A percentile compares a stretch with the other conserved stretches of the same genome.
Evolutionary conservation across 768 basidiomycete genomes (phyloP).

Genomic region (Leccinum aurantiacum): DNA sequence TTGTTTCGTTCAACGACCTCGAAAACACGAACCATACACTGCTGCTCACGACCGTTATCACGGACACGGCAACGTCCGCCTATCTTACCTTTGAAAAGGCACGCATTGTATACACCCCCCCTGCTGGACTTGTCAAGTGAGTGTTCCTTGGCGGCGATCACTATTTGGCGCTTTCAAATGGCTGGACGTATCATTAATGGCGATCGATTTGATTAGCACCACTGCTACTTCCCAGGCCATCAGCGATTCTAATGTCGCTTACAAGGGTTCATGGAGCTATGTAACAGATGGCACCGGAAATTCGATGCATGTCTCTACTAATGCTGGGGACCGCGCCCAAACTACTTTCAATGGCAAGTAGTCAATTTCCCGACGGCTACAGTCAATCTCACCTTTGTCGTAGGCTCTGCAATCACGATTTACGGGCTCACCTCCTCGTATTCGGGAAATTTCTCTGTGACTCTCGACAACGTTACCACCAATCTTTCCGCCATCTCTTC

Average conservation of each 20-base stretch:
- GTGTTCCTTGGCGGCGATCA: slow-evolving; percentile 18
- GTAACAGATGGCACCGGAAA: slow-evolving; percentile 31
- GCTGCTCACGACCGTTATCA: slow-evolving; percentile 49
- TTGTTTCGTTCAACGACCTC: slow-evolving; percentile 51
- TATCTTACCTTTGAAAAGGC: slow-evolving; percentile 60
- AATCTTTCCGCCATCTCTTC: slow-evolving; percentile 52
- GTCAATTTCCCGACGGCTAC: neutral
- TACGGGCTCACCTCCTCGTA: slow-evolving; percentile 58
- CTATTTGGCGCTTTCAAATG: neutral
- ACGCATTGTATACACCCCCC: slow-evolving; percentile 43
- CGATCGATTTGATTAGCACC: slow-evolving; percentile 31
- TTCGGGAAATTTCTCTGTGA: slow-evolving; percentile 60
- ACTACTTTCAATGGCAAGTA: slow-evolving; percentile 49
- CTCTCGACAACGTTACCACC: slow-evolving; percentile 50
- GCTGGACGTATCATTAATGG: slow-evolving; percentile 19
- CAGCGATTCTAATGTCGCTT: slow-evolving; percentile 48
- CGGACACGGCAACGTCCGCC: slow-evolving; percentile 32
- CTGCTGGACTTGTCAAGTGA: slow-evolving; percentile 36
- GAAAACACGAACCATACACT: slow-evolving; percentile 52
- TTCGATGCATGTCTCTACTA: slow-evolving; percentile 34
- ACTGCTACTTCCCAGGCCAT: slow-evolving; percentile 39
- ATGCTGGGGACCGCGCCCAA: slow-evolving; percentile 46
- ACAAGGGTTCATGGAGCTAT: slow-evolving; percentile 57
- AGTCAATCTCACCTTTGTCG: slow-evolving; percentile 2
- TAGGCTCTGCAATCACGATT: slow-evolving; percentile 63